These are phyloP conservation scores for Linnemannia exigua DNA, from an alignment of 192 early-diverging fungal genomes.

Conservation along the genomic window DNA sequence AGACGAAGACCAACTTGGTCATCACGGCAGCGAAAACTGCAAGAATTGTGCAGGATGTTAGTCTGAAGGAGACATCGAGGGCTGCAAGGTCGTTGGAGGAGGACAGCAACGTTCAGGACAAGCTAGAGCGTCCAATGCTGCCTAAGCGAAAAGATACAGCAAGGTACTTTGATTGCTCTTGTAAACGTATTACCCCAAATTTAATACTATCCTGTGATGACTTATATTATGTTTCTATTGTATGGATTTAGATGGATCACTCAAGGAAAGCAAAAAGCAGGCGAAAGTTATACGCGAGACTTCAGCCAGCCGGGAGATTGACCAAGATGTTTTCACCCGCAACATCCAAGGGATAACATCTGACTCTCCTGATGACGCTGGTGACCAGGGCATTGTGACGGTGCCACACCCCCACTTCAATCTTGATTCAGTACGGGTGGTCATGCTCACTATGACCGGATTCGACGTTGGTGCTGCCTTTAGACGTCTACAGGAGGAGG, in stretches of 20 bases:
- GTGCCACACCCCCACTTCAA: constrained; percentile 2
- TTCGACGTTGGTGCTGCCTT: constrained; percentile 20
- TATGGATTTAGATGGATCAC: neutral
- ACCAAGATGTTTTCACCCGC: neutral
- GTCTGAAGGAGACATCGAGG: constrained; percentile 18
- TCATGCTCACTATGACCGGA: constrained; percentile 3
- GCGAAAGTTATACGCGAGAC: constrained; percentile 11
- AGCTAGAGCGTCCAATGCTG: neutral
- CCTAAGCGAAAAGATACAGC: neutral
- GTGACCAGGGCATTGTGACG: neutral
- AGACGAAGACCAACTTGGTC: constrained; percentile 21
- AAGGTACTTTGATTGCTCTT: neutral
- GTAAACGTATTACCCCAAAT: neutral
- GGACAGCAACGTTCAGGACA: neutral
- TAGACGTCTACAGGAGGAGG: constrained; percentile 2
- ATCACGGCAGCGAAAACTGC: constrained; percentile 15
- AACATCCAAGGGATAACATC: neutral
- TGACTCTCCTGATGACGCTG: neutral
- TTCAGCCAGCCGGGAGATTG: constrained; percentile 8
- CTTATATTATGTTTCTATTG: neutral
- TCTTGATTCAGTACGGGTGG: constrained; percentile 4
- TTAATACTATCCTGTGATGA: neutral
- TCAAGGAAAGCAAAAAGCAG: neutral
- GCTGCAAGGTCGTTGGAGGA: constrained; percentile 13
- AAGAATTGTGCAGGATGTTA: constrained; percentile 13